Conservation (phyloP, 2,329 filamentous ascomycete genomes). For the Xylaria sp. region DNA sequence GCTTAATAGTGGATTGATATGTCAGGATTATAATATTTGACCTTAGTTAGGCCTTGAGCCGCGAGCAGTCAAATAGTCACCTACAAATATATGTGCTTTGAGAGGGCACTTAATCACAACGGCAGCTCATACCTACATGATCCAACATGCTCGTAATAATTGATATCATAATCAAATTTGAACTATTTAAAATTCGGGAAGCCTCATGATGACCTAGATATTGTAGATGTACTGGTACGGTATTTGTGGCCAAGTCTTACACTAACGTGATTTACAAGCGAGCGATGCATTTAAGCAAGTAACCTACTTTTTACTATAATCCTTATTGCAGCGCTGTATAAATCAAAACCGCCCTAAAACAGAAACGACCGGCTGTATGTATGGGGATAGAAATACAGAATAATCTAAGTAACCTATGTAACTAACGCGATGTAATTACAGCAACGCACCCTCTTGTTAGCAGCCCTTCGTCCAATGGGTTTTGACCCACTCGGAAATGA, state of each 20-base stretch:
- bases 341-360: neutral
- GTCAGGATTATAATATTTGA: neutral
- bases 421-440: neutral
- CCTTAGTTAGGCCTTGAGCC: neutral
- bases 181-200: neutral
- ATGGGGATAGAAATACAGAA: neutral
- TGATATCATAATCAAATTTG: neutral
- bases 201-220: neutral
- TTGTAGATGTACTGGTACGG: neutral
- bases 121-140: neutral
- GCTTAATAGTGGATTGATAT: neutral
- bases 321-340: conserved; percentile 1
- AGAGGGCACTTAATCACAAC: neutral
- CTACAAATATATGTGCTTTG: neutral
- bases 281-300: too few relatives aligned
- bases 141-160: neutral
- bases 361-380: neutral
- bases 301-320: neutral
- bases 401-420: neutral
- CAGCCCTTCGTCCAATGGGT: conserved; percentile 66
- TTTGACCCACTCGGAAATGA: conserved; percentile 67
- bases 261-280: too few relatives aligned
- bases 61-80: neutral
- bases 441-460: conserved; percentile 41
- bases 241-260: neutral